Percentiles rank a stretch among this genome's conserved stretches.
These are phyloP conservation scores for Botrytis sinoallii DNA, from an alignment of 2,329 filamentous ascomycete genomes.

Conservation along the genomic window DNA sequence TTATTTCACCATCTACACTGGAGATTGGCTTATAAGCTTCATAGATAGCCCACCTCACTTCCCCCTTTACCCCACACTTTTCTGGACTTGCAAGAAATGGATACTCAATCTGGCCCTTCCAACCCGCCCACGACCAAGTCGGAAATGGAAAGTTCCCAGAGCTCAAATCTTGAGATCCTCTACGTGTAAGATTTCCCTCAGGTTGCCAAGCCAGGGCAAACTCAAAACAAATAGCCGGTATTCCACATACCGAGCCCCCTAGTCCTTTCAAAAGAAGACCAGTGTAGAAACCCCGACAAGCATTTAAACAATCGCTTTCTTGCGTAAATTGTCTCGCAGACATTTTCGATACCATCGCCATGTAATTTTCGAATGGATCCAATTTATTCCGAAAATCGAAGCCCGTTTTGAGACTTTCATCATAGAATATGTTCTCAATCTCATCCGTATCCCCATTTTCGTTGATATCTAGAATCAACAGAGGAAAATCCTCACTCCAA, in stretches of 20 bases:
- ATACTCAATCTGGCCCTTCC: neutral
- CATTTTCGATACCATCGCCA: neutral
- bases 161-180: neutral
- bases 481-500: conserved; percentile 4
- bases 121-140: conserved; percentile 2
- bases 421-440: neutral
- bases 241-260: neutral
- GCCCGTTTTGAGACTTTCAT: neutral
- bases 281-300: neutral
- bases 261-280: neutral
- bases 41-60: neutral
- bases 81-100: neutral
- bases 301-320: neutral
- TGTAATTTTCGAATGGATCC: neutral
- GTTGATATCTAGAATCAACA: neutral
- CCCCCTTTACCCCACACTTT: neutral
- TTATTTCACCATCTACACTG: neutral
- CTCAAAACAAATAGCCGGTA: neutral
- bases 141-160: neutral
- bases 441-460: neutral
- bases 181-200: neutral
- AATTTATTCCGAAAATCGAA: neutral
- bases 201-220: neutral
- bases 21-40: neutral
- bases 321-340: neutral